Evolutionary conservation across 768 basidiomycete species (phyloP), one percentile per base, ranked within the genome.

Genomic region (Phlebiopsis flavidoalba): DNA sequence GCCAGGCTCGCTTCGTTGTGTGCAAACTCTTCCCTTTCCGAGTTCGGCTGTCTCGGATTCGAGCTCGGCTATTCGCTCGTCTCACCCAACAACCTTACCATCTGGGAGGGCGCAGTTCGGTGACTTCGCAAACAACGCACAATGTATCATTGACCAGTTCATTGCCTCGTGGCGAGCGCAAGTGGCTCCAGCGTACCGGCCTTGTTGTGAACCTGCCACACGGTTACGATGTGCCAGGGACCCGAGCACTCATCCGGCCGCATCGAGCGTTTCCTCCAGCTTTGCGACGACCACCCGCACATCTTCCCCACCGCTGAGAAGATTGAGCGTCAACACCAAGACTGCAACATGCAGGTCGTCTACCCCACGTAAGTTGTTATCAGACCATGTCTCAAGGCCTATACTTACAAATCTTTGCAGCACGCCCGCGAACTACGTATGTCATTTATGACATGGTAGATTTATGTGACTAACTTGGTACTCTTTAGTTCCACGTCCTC

Each of bases 31-130:
- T 93, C 93, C 6, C 81, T 99, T 19, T 98, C 96, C 47, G 97
- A 99, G 74, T 99, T 78, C 70, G 97, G 96, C 63, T 79, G 87
- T 2, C 90, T 99, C 61, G 96, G 96, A 45, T 99, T 98, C 74
- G 96, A 99, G 74, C 86, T 99, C 33, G 96, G 96, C 8, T 99
- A 99, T 75, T 99, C 97, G 6, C 87, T 98, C 64, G 97, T 98
- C 57, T 96, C 94, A 14, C 97, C 96, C 19, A 87, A 93, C 70
- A 80, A 86, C 26, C 80, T 99, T 64, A 93, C 93, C 15, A 88
- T 99, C 69, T 99, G 96, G 97, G 97, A 98, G 73, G n/a, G 97
- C 96, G 15, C 96, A 98, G 73, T 95, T 98, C 69, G 96, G 96
- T 71, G 96, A 98, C 76, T 98, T 98, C 72, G 95, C 90, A 36